Evolutionary conservation across 129 eudicot genomes (phyloP).

Genomic region (Arctium lappa): DNA sequence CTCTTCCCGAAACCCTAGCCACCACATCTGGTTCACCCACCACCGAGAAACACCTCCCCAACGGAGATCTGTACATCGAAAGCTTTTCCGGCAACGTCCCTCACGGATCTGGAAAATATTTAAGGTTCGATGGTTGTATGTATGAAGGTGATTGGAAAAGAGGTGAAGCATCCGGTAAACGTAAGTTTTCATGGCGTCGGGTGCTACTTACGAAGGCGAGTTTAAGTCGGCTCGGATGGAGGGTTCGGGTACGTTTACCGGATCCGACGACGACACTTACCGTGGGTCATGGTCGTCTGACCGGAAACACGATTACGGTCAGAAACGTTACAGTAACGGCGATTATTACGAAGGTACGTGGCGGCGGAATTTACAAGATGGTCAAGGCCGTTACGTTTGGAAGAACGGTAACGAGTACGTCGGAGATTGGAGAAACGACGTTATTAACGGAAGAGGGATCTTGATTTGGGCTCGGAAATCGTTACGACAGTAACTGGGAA

Average conservation of each 20-base stretch:
- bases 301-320: slow-evolving; percentile 78
- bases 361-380: slow-evolving; percentile 73
- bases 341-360: slow-evolving; percentile 79
- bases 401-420: slow-evolving; percentile 7
- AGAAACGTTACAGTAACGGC: slow-evolving; percentile 70
- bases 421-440: slow-evolving; percentile 90
- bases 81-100: too few species aligned
- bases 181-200: slow-evolving; percentile 97
- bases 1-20: neutral
- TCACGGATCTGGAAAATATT: too few species aligned
- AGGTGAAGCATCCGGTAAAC: slow-evolving; percentile 84
- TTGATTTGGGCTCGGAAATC: slow-evolving; percentile 63
- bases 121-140: slow-evolving; percentile 48
- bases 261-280: slow-evolving; percentile 81
- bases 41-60: too few species aligned
- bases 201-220: slow-evolving; percentile 91
- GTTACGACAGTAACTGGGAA: slow-evolving; percentile 85
- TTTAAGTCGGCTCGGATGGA: slow-evolving; percentile 94
- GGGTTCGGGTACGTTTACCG: slow-evolving; percentile 81
- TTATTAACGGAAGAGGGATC: slow-evolving; percentile 76
- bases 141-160: slow-evolving; percentile 91
- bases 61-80: too few species aligned
- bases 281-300: slow-evolving; percentile 77
- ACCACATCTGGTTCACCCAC: too few species aligned
- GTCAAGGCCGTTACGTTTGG: slow-evolving; percentile 86